phyloP scores from a whole-genome alignment of 306 rosid species.

The Trifolium fragiferum region DNA sequence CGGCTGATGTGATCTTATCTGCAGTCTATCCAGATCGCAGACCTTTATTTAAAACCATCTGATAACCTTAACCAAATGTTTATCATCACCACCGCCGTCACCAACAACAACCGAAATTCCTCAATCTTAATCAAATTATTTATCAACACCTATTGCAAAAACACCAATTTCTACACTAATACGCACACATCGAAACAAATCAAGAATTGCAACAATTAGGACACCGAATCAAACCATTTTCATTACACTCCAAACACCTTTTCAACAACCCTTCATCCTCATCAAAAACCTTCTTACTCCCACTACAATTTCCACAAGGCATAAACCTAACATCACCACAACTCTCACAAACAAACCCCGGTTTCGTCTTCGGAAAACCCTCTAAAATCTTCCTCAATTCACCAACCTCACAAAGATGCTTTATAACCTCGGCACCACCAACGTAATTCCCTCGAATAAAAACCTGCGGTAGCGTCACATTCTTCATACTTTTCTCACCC shows the following conservation, averaged over 20 bases:
- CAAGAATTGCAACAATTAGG: conserved; percentile 71
- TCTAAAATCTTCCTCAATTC: conserved; percentile 75
- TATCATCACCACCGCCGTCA: conserved; percentile 11
- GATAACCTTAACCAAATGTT: conserved; percentile 21
- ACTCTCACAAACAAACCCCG: conserved; percentile 76
- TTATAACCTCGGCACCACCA: conserved; percentile 83
- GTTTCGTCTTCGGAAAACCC: conserved; percentile 68
- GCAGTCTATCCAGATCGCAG: not conserved
- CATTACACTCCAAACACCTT: conserved; percentile 87
- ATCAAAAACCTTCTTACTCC: conserved; percentile 88
- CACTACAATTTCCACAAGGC: conserved; percentile 81
- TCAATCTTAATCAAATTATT: conserved; percentile 44
- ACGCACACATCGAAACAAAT: not conserved
- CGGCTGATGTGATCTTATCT: not conserved
- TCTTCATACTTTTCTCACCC: conserved; percentile 55
- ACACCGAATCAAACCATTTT: conserved; percentile 89
- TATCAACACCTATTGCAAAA: conserved; percentile 47
- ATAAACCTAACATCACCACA: conserved; percentile 90
- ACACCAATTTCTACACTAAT: not conserved
- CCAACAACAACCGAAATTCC: conserved; percentile 11
- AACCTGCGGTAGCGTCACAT: conserved; percentile 74
- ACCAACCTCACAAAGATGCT: conserved; percentile 71
- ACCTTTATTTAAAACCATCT: conserved; percentile 1
- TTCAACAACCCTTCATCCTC: conserved; percentile 75
- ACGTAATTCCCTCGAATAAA: conserved; percentile 71